Evolutionary conservation across 352 stramenopile species (phyloP).

Genomic region (Phytophthora pini): DNA sequence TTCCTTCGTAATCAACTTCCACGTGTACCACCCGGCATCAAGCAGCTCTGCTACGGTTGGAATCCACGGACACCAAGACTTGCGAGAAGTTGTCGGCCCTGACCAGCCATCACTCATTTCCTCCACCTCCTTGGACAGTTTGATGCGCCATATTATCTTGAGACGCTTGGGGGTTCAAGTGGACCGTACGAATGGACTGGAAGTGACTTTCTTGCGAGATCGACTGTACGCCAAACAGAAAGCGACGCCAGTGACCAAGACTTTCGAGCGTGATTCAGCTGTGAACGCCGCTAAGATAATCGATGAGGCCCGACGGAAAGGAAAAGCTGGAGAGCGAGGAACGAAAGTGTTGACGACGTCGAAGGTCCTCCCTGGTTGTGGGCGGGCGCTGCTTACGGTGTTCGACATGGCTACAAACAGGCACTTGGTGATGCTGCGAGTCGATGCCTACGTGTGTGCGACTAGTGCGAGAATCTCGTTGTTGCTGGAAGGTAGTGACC

Average conservation of each 20-base stretch:
- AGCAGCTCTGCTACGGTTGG: constrained; percentile 34
- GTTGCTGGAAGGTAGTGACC: constrained; percentile 45
- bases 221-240: constrained; percentile 77
- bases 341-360: constrained; percentile 67
- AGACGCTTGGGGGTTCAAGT: constrained; percentile 41
- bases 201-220: constrained; percentile 60
- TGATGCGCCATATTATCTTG: constrained; percentile 68
- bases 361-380: constrained; percentile 39
- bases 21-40: constrained; percentile 63
- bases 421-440: constrained; percentile 36
- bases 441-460: constrained; percentile 69
- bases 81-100: constrained; percentile 72
- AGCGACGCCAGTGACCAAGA: constrained; percentile 54
- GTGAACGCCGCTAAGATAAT: constrained; percentile 69
- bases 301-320: constrained; percentile 34
- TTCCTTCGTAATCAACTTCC: constrained; percentile 61
- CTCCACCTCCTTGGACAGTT: constrained; percentile 40
- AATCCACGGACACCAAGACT: constrained; percentile 48
- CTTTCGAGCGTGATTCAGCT: constrained; percentile 33
- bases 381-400: constrained; percentile 65
- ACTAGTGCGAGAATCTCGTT: constrained; percentile 59
- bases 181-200: constrained; percentile 9
- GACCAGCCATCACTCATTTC: constrained; percentile 54
- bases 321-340: constrained; percentile 44
- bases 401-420: constrained; percentile 44